Base-by-base conservation (phyloP, 2,329 filamentous ascomycete genomes). In the Curvularia verruculosa region DNA sequence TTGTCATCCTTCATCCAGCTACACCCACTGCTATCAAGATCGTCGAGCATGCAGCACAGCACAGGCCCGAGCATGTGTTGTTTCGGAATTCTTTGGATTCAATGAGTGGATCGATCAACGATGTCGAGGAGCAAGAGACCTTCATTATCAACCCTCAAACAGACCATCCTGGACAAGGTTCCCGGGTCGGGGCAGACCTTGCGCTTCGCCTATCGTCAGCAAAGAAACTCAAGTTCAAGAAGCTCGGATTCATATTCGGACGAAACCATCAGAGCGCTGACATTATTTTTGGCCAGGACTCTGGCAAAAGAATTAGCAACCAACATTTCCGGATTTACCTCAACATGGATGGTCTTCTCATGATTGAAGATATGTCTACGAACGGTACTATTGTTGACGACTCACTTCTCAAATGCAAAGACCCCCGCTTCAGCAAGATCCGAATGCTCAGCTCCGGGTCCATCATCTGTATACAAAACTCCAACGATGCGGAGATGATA, bases 291-390 rank as follows among this genome's bases (percentile, higher is more conserved):
- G 75, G 80, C 34, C 82, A 71, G 43, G 89, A 94, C 64, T 84
- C 85, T 0, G 80, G 85, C 50, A 89, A 86, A 73, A 85, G 90
- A 41, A 84, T 99, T 58, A 98, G 94, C 80, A 97, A 98, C 72
- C 84, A 90, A n/a, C 95, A 99, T 74, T 99, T 98, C 74, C 89
- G 92, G 51, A 96, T 99, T 60, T 96, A 89, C 71, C 83, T 96
- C 67, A 99, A 96, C 68, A 82, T 87, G n/a, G 86, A 91, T 61
- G 91, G 90, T 26, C 88, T 90, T 54, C 83, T 97, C 63, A 96
- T 99, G 92, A 81, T 98, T 12, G 89, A 96, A 75, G 95, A 99
- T 72, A 85, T 88, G 72, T 98, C 95, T 0, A 97, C 92, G n/a
- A 99, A 98, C 70, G 95, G 95, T 26, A 98, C 95, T 3, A 82